Evolutionary conservation across 129 eudicot genomes (phyloP).

Genomic region (Solidago caesia): DNA sequence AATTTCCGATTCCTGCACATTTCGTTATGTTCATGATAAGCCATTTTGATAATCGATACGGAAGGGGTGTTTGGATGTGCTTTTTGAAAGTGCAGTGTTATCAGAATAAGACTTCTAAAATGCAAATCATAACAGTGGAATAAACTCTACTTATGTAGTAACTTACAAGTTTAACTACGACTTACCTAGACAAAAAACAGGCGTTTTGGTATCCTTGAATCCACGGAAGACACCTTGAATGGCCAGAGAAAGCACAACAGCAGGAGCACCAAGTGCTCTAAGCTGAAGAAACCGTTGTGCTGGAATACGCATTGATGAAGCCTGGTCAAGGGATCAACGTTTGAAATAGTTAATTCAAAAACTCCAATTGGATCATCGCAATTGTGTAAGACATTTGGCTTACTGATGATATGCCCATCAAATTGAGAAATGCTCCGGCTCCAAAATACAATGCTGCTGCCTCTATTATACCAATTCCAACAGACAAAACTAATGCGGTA

Average conservation of each 20-base stretch:
- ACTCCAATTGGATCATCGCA: background rate
- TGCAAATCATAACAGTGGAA: background rate
- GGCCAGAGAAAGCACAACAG: slow-evolving; percentile 62
- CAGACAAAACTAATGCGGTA: slow-evolving; percentile 56
- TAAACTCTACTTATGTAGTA: background rate
- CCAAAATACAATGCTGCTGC: slow-evolving; percentile 63
- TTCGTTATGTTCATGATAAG: slow-evolving; percentile 6
- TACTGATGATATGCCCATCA: slow-evolving; percentile 68
- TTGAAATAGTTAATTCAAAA: background rate
- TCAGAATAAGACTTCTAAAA: background rate
- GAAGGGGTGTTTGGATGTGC: background rate
- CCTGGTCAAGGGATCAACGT: slow-evolving; percentile 34
- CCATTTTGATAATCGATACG: slow-evolving; percentile 1
- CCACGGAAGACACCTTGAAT: slow-evolving; percentile 71
- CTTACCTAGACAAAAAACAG: slow-evolving; percentile 62
- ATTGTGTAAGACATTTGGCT: slow-evolving; percentile 23
- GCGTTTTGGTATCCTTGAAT: slow-evolving; percentile 66
- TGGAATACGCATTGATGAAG: slow-evolving; percentile 57
- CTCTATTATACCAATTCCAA: slow-evolving; percentile 55
- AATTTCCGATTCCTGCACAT: slow-evolving; percentile 59
- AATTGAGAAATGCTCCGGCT: slow-evolving; percentile 52
- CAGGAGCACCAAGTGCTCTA: slow-evolving; percentile 72
- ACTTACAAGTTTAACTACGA: background rate
- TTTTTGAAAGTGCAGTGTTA: background rate
- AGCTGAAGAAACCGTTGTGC: slow-evolving; percentile 67